phyloP scores from a whole-genome alignment of 192 early-diverging fungal genomes.

The Entomortierella parvispora region DNA sequence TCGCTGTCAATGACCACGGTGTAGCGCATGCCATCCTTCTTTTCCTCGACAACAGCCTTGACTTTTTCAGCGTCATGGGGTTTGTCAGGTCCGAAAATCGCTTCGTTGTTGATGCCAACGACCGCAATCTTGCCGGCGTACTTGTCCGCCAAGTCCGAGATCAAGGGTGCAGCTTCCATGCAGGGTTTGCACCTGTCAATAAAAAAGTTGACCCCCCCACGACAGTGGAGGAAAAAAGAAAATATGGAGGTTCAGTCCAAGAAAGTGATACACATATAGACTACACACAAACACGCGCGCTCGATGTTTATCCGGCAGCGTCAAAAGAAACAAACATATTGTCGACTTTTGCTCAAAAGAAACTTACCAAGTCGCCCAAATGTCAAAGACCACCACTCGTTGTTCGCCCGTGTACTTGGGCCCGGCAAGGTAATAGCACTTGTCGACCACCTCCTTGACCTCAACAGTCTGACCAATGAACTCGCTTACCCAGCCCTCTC shows the following conservation, averaged over 20 bases:
- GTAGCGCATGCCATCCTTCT: conserved; percentile 2
- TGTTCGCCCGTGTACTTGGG: neutral
- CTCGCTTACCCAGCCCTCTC: neutral
- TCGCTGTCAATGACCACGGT: neutral
- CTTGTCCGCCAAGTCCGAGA: conserved; percentile 3
- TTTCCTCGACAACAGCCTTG: neutral
- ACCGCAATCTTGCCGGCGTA: conserved; percentile 2
- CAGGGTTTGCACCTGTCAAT: conserved; percentile 5
- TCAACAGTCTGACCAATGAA: neutral
- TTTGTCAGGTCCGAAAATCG: neutral
- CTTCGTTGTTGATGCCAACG: conserved; percentile 4
- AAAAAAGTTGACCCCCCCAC: neutral
- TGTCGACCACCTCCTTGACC: neutral
- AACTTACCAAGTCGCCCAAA: conserved; percentile 11
- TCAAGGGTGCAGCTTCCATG: neutral
- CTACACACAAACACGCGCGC: too few relatives aligned
- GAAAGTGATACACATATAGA: neutral
- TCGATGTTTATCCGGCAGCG: too few relatives aligned
- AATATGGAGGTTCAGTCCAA: neutral
- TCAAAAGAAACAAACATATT: too few relatives aligned
- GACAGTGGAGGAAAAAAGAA: neutral
- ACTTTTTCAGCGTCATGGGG: neutral
- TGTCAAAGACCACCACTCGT: conserved; percentile 4
- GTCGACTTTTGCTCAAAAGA: neutral
- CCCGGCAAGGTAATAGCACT: neutral